Base-by-base conservation (phyloP, 2,329 filamentous ascomycete genomes). In the Colletotrichum somersetense region DNA sequence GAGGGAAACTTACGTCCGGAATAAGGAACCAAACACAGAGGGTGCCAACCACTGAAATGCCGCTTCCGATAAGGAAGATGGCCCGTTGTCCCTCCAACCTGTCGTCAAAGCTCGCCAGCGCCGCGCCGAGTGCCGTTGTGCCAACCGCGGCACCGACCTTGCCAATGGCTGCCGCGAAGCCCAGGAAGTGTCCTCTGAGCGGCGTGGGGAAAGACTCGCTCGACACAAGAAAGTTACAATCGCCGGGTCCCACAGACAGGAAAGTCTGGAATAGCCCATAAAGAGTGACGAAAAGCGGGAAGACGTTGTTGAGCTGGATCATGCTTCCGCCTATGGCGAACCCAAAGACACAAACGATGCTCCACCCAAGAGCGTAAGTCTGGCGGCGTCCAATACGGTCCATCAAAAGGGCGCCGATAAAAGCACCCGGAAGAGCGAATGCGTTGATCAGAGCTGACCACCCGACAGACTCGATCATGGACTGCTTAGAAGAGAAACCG, bases 141-240 rank as follows among this genome's bases (percentile, higher is more conserved):
- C 86, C 86, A 10, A 88, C 77, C 0, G 86, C 86, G 0, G 85
- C 86, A 0, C 86, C 86, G 0, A 85, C 82, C 74, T 88, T 88
- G 0, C 86, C 86, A 14, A 88, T 76, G 0, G 85, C 86, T 0
- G 86, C 85, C 1, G 84, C 85, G 11, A 87, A 76, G 0, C 86
- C 85, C 44, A 87, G 86, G 66, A 85, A 86, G 16, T 83, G 85
- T 0, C 86, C 86, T 12, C 86, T 80, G 0, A 87, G 83, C 0
- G 85, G 83, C 0, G 86, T 88, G 0, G 86, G 83, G 71, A 86
- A 88, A 1, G 83, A 81, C 75, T 88, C 86, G 5, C 83, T 85
- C 1, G 83, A 85, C 4, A 87, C 78, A 0, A 88, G 78, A 1
- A 85, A 86, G 4, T 87, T 83, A 75, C 83, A 85, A 62, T 85